Conservation (phyloP, 2,329 filamentous ascomycete species). For the Ophiobolus disseminans region DNA sequence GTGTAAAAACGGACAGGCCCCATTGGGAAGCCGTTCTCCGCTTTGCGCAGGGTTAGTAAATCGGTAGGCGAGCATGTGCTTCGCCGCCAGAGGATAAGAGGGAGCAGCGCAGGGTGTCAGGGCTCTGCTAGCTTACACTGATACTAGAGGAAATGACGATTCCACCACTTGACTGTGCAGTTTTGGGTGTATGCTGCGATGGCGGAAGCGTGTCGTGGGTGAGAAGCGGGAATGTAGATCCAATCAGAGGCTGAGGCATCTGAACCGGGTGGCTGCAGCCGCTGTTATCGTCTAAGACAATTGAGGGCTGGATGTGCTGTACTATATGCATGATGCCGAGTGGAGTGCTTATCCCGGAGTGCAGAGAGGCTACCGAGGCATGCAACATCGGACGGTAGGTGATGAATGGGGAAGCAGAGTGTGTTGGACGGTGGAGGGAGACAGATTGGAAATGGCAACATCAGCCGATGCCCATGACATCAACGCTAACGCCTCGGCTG, state of each 20-base stretch:
- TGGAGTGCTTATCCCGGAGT: neutral
- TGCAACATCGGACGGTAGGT: no score
- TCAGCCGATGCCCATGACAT: no score
- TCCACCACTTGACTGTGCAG: conserved; percentile 1
- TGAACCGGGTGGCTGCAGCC: conserved; percentile 2
- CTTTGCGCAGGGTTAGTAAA: neutral
- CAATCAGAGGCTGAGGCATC: conserved; percentile 1
- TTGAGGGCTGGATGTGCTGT: neutral
- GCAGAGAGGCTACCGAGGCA: neutral
- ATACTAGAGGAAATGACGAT: neutral
- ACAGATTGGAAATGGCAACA: no score
- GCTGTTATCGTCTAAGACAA: neutral
- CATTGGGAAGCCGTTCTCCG: neutral
- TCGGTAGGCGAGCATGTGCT: conserved; percentile 2
- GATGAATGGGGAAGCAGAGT: neutral
- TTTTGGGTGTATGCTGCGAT: neutral
- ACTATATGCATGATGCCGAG: conserved; percentile 5
- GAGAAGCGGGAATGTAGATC: neutral
- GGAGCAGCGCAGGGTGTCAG: neutral
- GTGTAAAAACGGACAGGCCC: neutral
- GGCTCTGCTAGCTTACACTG: no score
- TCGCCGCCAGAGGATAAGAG: conserved; percentile 1
- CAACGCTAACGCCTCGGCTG: no score
- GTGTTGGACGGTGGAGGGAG: no score
- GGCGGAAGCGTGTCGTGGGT: conserved; percentile 3